A percentile compares a stretch with the other conserved stretches of the same genome.
phyloP scores from a whole-genome alignment of 768 basidiomycete genomes.

The Bullera alba region DNA sequence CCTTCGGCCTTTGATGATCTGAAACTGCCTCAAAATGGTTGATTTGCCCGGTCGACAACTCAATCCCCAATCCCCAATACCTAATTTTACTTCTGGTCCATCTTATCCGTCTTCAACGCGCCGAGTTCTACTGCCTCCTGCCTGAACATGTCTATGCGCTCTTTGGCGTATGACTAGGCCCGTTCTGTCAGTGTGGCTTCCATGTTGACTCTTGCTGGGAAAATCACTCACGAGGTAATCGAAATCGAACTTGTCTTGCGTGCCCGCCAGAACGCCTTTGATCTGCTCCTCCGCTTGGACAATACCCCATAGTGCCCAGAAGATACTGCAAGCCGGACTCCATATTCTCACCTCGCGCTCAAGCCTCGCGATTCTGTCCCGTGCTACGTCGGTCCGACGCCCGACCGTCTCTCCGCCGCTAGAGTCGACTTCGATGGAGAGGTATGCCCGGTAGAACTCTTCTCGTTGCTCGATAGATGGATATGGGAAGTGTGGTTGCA shows the following conservation, averaged over 20 bases:
- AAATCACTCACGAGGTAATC: conserved; percentile 60
- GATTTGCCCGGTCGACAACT: too few species aligned
- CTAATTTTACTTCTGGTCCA: too few species aligned
- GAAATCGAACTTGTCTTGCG: conserved; percentile 58
- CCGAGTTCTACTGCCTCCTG: conserved; percentile 45
- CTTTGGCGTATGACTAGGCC: conserved; percentile 57
- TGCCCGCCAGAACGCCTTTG: conserved; percentile 45
- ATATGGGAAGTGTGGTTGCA: conserved; percentile 54
- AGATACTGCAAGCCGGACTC: conserved; percentile 82
- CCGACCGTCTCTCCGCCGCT: conserved; percentile 23
- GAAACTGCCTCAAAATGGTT: too few species aligned
- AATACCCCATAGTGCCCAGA: conserved; percentile 94
- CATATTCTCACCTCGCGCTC: conserved; percentile 76
- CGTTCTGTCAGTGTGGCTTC: background rate
- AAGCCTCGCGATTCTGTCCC: conserved; percentile 54
- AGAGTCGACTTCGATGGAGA: conserved; percentile 48
- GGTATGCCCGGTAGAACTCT: conserved; percentile 81
- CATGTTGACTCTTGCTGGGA: too few species aligned
- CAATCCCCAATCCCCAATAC: too few species aligned
- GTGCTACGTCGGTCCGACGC: conserved; percentile 41
- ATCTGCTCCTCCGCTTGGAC: conserved; percentile 60
- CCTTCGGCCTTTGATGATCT: too few species aligned
- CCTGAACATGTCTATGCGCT: conserved; percentile 48
- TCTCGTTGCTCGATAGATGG: conserved; percentile 65
- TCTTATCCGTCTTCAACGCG: too few species aligned